These are phyloP conservation scores for Aspergillus sclerotialis DNA, from an alignment of 2,329 filamentous ascomycete genomes.

Conservation along the genomic window DNA sequence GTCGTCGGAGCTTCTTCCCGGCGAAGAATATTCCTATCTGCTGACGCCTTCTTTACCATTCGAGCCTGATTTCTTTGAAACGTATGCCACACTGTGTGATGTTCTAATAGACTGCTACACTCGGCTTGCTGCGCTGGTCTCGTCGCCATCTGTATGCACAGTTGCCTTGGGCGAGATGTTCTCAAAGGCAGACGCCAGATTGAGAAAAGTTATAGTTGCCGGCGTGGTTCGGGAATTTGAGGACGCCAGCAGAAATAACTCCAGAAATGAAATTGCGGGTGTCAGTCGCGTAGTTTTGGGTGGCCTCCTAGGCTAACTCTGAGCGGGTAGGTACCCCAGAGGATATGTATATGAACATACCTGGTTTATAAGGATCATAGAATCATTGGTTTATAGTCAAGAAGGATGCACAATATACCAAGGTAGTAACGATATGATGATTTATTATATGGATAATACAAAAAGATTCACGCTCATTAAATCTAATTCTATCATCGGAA, in stretches of 20 bases:
- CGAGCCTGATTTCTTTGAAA: conserved; percentile 94
- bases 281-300: conserved; percentile 85
- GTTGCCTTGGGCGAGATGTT: conserved; percentile 74
- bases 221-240: conserved; percentile 90
- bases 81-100: conserved; percentile 91
- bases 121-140: conserved; percentile 66
- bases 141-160: conserved; percentile 66
- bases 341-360: no score
- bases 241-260: conserved; percentile 67
- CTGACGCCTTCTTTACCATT: conserved; percentile 91
- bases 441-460: not conserved
- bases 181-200: conserved; percentile 74
- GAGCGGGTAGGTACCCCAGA: not conserved
- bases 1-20: conserved; percentile 59
- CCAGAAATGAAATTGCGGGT: conserved; percentile 74
- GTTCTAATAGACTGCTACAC: conserved; percentile 90
- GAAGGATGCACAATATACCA: not conserved
- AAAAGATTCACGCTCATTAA: not conserved
- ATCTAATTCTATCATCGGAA: not conserved
- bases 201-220: conserved; percentile 83
- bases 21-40: conserved; percentile 81
- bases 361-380: not conserved
- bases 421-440: no score
- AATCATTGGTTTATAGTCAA: conserved; percentile 2
- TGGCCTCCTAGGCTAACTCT: conserved; percentile 59